Conservation (phyloP, 345 rosid species). For the Boechera retrofracta region DNA sequence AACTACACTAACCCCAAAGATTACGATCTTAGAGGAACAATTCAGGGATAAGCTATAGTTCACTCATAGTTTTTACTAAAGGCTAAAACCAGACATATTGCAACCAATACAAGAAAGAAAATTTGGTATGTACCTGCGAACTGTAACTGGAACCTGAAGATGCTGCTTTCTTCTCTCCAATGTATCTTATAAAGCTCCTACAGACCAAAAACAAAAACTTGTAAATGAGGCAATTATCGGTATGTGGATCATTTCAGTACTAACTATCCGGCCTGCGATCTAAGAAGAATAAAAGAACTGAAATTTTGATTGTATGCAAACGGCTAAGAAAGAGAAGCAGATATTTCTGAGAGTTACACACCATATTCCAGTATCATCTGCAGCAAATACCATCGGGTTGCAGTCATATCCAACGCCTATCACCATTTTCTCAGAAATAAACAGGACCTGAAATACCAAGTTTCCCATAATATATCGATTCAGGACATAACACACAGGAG, state of each 20-base stretch:
- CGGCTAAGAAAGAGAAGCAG: constrained; percentile 15
- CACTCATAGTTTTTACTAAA: background rate
- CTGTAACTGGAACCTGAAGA: constrained; percentile 75
- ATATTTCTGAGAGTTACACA: constrained; percentile 41
- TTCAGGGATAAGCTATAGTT: constrained; percentile 2
- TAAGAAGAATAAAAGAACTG: background rate
- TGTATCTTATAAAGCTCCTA: constrained; percentile 87
- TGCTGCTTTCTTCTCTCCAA: constrained; percentile 79
- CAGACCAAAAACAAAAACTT: constrained; percentile 28
- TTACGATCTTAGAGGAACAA: constrained; percentile 2
- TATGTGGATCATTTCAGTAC: background rate
- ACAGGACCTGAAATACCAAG: constrained; percentile 64
- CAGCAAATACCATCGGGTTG: constrained; percentile 92
- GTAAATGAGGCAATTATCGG: constrained; percentile 11
- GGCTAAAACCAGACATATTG: constrained; percentile 4
- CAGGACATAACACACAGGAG: constrained; percentile 35
- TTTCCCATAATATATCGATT: constrained; percentile 31
- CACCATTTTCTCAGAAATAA: constrained; percentile 91
- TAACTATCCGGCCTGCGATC: background rate
- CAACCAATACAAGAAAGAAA: background rate
- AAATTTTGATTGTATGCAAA: background rate
- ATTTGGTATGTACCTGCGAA: constrained; percentile 64
- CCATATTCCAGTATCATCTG: constrained; percentile 98
- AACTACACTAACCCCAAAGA: background rate
- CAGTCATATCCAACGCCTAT: constrained; percentile 95